Conservation (phyloP, 2,329 filamentous ascomycete genomes). For the Diaporthe ilicicola region DNA sequence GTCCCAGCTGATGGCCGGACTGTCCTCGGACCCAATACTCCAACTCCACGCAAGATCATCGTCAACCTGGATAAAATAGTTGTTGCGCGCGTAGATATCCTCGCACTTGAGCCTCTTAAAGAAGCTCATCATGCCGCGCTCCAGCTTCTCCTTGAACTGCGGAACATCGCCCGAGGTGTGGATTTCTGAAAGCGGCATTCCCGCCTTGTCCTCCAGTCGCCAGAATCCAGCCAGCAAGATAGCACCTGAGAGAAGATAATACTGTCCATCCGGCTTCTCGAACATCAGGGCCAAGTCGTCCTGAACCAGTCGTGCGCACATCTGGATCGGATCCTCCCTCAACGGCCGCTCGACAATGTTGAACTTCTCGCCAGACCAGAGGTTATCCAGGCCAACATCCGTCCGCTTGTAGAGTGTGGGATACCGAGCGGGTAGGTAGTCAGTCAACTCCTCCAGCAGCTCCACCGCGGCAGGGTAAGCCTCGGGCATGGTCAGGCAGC, state of each 20-base stretch:
- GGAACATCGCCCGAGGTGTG: conserved; percentile 82
- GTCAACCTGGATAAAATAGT: conserved; percentile 91
- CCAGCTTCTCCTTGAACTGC: conserved; percentile 74
- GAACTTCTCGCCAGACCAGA: conserved; percentile 76
- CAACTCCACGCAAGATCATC: conserved; percentile 78
- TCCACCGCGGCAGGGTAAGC: conserved; percentile 78
- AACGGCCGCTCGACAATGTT: conserved; percentile 72
- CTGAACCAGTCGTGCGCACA: conserved; percentile 76
- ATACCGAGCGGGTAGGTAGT: conserved; percentile 79
- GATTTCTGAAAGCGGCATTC: conserved; percentile 81
- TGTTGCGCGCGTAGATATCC: conserved; percentile 71
- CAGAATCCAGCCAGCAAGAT: conserved; percentile 85
- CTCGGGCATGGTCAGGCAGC: conserved; percentile 73
- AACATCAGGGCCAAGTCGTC: conserved; percentile 89
- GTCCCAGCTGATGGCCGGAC: conserved; percentile 71
- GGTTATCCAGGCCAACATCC: conserved; percentile 72
- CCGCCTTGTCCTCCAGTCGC: conserved; percentile 81
- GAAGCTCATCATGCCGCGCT: conserved; percentile 83
- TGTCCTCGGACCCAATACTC: conserved; percentile 79
- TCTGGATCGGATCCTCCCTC: conserved; percentile 80
- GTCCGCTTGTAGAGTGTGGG: conserved; percentile 74
- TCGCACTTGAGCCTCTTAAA: conserved; percentile 77
- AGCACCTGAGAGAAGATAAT: conserved; percentile 80
- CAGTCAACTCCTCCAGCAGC: conserved; percentile 75
- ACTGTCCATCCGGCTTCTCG: conserved; percentile 77